A percentile compares a stretch with the other conserved stretches of the same genome.
These are phyloP conservation scores for Barbarea vulgaris DNA, from an alignment of 345 rosid species.

Conservation along the genomic window DNA sequence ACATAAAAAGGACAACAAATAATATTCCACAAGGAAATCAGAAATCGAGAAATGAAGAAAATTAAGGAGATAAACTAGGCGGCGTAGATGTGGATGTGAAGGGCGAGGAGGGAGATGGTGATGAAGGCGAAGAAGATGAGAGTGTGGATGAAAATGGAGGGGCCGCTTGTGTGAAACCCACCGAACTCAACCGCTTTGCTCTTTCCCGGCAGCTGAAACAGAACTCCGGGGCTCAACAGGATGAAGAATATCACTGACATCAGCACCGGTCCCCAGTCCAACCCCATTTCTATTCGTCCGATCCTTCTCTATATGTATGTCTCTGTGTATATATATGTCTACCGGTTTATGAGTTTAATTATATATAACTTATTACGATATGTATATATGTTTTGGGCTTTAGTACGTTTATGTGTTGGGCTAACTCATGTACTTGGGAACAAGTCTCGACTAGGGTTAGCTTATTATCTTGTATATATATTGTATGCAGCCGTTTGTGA, in stretches of 20 bases:
- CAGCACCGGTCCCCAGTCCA: constrained; percentile 68
- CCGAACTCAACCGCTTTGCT: constrained; percentile 49
- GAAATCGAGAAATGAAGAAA: not conserved
- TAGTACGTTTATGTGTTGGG: no score
- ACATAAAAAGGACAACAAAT: not conserved
- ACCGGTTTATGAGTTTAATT: constrained; percentile 13
- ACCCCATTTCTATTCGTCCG: constrained; percentile 30
- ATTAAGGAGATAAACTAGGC: constrained; percentile 8
- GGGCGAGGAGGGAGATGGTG: constrained; percentile 51
- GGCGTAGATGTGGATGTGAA: constrained; percentile 53
- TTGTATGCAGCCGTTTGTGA: no score
- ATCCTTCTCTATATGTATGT: not conserved
- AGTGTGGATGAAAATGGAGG: constrained; percentile 50
- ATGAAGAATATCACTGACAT: constrained; percentile 59
- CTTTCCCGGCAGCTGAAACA: constrained; percentile 64
- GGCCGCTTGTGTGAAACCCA: constrained; percentile 51
- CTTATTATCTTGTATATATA: no score
- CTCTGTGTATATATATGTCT: not conserved
- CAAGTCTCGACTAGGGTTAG: no score
- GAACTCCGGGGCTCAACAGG: constrained; percentile 58
- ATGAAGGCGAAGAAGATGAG: constrained; percentile 45
- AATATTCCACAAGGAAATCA: not conserved
- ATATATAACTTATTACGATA: not conserved
- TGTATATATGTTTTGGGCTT: no score
- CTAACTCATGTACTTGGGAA: no score